Conservation (phyloP, 2,329 filamentous ascomycete genomes). For the Fusarium fracticaudum region DNA sequence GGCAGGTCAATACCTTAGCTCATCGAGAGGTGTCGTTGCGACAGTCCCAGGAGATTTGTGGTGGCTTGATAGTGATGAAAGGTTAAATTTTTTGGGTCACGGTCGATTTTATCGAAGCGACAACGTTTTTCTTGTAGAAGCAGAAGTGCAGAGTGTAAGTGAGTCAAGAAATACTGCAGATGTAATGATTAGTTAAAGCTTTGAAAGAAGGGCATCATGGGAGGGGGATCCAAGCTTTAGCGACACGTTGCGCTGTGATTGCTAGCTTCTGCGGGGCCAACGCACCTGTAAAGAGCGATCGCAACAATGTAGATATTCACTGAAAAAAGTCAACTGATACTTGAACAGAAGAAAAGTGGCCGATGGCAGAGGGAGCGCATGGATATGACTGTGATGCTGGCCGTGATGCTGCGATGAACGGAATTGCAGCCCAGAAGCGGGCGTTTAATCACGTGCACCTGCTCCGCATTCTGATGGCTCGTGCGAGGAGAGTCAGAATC, state of each 20-base stretch:
- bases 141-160: conserved; percentile 31
- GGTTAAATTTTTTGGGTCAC: conserved; percentile 23
- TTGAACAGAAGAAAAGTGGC: conserved; percentile 51
- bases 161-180: conserved; percentile 41
- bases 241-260: conserved; percentile 40
- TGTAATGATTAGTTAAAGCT: conserved; percentile 43
- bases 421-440: conserved; percentile 33
- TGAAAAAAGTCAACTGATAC: conserved; percentile 52
- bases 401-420: conserved; percentile 36
- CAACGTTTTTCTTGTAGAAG: conserved; percentile 7
- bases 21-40: conserved; percentile 39
- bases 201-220: conserved; percentile 39
- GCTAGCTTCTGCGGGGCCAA: conserved; percentile 27
- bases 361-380: conserved; percentile 45
- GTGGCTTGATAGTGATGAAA: conserved; percentile 4
- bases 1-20: conserved; percentile 41
- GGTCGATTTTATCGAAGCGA: conserved; percentile 10
- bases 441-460: conserved; percentile 40
- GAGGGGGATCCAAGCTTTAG: conserved; percentile 44
- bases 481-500: conserved; percentile 18
- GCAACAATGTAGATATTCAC: conserved; percentile 47
- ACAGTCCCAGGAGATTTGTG: conserved; percentile 18
- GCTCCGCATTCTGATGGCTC: conserved; percentile 39
- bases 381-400: conserved; percentile 36
- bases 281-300: conserved; percentile 50